Conservation (phyloP, 768 basidiomycete species). For the Boletus huronensis region DNA sequence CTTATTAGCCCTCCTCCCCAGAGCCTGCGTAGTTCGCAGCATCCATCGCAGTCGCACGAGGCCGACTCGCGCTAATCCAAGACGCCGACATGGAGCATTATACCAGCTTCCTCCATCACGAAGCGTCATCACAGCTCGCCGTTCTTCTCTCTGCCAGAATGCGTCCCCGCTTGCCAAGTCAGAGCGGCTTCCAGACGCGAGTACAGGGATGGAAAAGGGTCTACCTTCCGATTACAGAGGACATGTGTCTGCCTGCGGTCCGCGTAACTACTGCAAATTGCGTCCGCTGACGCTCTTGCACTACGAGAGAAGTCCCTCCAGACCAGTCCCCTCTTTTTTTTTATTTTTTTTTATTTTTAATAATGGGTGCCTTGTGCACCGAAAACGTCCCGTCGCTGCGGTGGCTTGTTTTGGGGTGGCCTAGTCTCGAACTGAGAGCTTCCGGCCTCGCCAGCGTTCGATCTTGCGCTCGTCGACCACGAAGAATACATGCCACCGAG, state of each 20-base stretch:
- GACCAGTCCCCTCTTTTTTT: constrained; percentile 13
- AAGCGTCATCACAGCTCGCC: constrained; percentile 18
- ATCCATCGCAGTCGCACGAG: constrained; percentile 14
- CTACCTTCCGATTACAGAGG: constrained; percentile 16
- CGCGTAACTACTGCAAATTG: constrained; percentile 24
- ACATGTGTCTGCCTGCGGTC: constrained; percentile 32
- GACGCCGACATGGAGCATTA: constrained; percentile 12
- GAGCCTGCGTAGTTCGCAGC: background rate
- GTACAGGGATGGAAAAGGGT: constrained; percentile 24
- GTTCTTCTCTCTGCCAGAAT: constrained; percentile 13
- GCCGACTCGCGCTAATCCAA: constrained; percentile 22
- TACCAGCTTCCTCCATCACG: constrained; percentile 16
- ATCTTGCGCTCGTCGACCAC: background rate
- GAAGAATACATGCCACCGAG: constrained; percentile 4
- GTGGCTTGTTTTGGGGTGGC: constrained; percentile 3
- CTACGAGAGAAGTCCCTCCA: constrained; percentile 20
- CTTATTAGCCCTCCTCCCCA: constrained; percentile 1
- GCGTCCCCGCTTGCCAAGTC: constrained; percentile 13
- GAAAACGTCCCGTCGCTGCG: constrained; percentile 7
- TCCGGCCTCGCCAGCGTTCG: background rate
- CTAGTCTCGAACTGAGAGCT: constrained; percentile 1
- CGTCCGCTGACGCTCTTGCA: constrained; percentile 20
- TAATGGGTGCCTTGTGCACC: constrained; percentile 22
- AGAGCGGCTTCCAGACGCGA: constrained; percentile 18
- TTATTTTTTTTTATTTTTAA: constrained; percentile 15